Percentiles rank a stretch among this genome's conserved stretches.
Conservation (phyloP, 345 rosid species). For the Toxicodendron radicans region DNA sequence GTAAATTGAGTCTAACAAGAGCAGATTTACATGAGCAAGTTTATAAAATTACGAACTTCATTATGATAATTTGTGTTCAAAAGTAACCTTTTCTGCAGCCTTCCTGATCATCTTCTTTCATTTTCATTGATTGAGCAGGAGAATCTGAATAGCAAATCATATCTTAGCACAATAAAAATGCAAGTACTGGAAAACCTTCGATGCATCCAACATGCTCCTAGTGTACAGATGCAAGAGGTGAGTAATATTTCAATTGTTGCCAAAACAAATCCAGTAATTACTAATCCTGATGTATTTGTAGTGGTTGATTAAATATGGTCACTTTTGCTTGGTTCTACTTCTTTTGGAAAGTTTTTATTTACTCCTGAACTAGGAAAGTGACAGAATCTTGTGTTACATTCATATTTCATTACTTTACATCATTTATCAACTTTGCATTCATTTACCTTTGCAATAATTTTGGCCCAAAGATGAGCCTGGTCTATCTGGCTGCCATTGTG, state of each 20-base stretch:
- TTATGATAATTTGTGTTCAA: not conserved
- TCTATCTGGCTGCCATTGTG: not conserved
- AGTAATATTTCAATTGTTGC: conserved; percentile 17
- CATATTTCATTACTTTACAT: not conserved
- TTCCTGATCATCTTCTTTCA: conserved; percentile 9
- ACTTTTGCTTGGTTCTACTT: not conserved
- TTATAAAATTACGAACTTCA: not conserved
- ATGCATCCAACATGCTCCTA: conserved; percentile 88
- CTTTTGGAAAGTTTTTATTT: not conserved
- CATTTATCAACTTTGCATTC: not conserved
- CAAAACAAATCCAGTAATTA: not conserved
- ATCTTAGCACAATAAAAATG: conserved; percentile 74
- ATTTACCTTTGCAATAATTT: not conserved
- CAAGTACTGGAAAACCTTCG: conserved; percentile 93
- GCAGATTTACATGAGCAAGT: not conserved
- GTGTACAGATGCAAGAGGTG: conserved; percentile 98
- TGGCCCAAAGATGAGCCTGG: not conserved
- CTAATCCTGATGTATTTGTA: not conserved
- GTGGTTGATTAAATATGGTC: not conserved
- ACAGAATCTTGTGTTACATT: too few relatives aligned
- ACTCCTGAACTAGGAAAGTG: not conserved
- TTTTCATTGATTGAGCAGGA: conserved; percentile 56
- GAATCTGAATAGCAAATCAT: conserved; percentile 84
- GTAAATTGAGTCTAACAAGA: conserved; percentile 1
- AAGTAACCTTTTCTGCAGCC: conserved; percentile 1